Evolutionary conservation across 2,329 filamentous ascomycete species (phyloP).

Genomic region (Fusarium sp.): DNA sequence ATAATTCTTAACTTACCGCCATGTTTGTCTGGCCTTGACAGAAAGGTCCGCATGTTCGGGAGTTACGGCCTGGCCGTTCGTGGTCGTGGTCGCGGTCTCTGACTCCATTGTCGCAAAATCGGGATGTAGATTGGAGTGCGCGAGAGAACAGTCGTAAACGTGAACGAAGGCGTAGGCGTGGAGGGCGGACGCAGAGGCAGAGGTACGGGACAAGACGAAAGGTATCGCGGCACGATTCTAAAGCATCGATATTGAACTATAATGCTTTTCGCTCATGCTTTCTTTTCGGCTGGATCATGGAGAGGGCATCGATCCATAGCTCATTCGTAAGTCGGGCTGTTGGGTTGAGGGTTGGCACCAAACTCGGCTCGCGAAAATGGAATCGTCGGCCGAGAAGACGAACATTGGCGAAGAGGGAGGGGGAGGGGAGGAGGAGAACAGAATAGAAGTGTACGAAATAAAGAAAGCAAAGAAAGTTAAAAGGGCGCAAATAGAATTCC

Average conservation of each 20-base stretch:
- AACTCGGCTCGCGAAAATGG: conserved; percentile 53
- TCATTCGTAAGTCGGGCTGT: conserved; percentile 44
- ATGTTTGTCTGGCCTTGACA: conserved; percentile 51
- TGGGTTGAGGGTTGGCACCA: conserved; percentile 40
- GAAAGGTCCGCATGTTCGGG: conserved; percentile 39
- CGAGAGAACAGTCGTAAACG: conserved; percentile 5
- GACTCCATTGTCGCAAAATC: conserved; percentile 41
- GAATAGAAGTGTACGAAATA: conserved; percentile 1
- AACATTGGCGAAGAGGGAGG: conserved; percentile 50
- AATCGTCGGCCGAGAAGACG: conserved; percentile 50
- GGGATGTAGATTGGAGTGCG: conserved; percentile 18
- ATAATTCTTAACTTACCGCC: conserved; percentile 52
- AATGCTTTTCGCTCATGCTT: conserved; percentile 51
- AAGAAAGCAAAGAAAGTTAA: conserved; percentile 17
- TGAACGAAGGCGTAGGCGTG: not conserved
- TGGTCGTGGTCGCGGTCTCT: conserved; percentile 17
- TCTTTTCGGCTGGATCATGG: conserved; percentile 46
- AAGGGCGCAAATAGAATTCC: conserved; percentile 11
- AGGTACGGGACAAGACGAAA: conserved; percentile 29
- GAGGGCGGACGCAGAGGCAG: conserved; percentile 1
- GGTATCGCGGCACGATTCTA: conserved; percentile 34
- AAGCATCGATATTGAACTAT: conserved; percentile 41
- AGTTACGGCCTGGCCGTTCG: conserved; percentile 21
- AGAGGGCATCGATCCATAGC: conserved; percentile 51
- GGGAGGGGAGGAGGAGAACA: not conserved